Percentiles rank a stretch among this genome's conserved stretches.
These are phyloP conservation scores for Leccinum pachyderme DNA, from an alignment of 1,284 basidiomycete genomes.

Conservation along the genomic window DNA sequence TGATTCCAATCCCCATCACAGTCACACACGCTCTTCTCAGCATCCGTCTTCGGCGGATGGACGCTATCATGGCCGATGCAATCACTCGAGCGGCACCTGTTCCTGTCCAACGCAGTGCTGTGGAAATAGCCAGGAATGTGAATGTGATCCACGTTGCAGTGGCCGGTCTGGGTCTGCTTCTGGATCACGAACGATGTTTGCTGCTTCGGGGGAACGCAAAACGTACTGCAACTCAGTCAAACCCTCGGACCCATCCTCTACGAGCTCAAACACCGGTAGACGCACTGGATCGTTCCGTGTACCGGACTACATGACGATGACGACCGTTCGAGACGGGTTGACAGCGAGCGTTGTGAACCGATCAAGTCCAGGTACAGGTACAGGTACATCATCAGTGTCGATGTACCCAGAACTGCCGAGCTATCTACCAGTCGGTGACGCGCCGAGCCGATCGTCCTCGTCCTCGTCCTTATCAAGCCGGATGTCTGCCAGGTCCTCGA, in stretches of 20 bases:
- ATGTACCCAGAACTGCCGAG: conserved; percentile 26
- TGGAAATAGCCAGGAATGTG: conserved; percentile 35
- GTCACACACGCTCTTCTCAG: conserved; percentile 14
- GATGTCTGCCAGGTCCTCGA: conserved; percentile 33
- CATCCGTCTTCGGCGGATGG: conserved; percentile 23
- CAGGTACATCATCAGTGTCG: conserved; percentile 10
- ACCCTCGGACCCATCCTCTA: conserved; percentile 12
- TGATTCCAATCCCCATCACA: conserved; percentile 9
- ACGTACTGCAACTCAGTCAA: conserved; percentile 16
- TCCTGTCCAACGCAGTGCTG: conserved; percentile 35
- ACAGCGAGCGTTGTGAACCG: conserved; percentile 23
- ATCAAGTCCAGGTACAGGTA: conserved; percentile 10
- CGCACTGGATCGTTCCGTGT: conserved; percentile 24
- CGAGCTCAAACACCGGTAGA: conserved; percentile 5
- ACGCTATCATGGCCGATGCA: conserved; percentile 35
- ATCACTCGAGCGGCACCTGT: conserved; percentile 37
- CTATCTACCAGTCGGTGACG: conserved; percentile 24
- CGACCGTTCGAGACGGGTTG: conserved; percentile 28
- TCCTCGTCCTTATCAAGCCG: conserved; percentile 35
- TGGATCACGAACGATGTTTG: conserved; percentile 8
- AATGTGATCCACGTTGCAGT: conserved; percentile 22
- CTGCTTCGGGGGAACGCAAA: conserved; percentile 22
- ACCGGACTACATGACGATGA: conserved; percentile 36
- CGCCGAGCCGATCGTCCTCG: conserved; percentile 33
- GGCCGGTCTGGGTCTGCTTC: conserved; percentile 6